Base-by-base conservation (phyloP, 2,329 filamentous ascomycete genomes). In the Sporothrix dimorphospora region DNA sequence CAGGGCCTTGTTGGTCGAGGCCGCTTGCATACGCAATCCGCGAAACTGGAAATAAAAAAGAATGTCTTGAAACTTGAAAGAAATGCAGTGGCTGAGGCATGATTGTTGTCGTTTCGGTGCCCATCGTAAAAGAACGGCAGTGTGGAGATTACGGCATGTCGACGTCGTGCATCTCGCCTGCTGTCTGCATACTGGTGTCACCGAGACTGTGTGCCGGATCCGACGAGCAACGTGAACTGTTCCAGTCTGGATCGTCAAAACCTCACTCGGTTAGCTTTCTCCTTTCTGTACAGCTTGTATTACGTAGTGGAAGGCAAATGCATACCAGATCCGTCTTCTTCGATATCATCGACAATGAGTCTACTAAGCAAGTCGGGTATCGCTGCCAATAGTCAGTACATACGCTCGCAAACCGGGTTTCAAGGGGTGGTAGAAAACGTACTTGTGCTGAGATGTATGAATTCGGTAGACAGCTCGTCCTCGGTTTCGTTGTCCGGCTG, bases 311-410 rank as follows among this genome's bases (percentile, higher is more conserved):
- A 24, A 11, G 5, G 24, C 7, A n/a, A 77, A 74, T 78, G 85
- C 86, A 81, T 86, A 88, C 87, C 87, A 75, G 87, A 88, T 75
- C 81, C 86, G 70, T 89, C 87, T 69, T 89, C 87, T 73, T 89
- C 87, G 71, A 87, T 77, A 73, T 88, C 85, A 66, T 89, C 87
- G 19, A 88, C 83, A 57, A 87, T 82, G n/a, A 91, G 79, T 65
- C 81, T 82, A 49, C 82, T 83, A 76, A 92, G 83, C n/a, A 81
- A 77, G 16, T 84, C 83, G 14, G 85, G 73, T 4, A 88, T 81
- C 51, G 69, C 83, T 85, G 68, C 49, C 1, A 34, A 38, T 27
- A 27, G 70, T 42, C 49, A 72, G 57, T 79, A 85, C 83, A 77
- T 73, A 77, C 77, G 69, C 76, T 79, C 21, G 16, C 59, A 19